Conservation (phyloP, 225 moss, liverwort and hornwort genomes). For the Bryoerythrophyllum caledonicum region DNA sequence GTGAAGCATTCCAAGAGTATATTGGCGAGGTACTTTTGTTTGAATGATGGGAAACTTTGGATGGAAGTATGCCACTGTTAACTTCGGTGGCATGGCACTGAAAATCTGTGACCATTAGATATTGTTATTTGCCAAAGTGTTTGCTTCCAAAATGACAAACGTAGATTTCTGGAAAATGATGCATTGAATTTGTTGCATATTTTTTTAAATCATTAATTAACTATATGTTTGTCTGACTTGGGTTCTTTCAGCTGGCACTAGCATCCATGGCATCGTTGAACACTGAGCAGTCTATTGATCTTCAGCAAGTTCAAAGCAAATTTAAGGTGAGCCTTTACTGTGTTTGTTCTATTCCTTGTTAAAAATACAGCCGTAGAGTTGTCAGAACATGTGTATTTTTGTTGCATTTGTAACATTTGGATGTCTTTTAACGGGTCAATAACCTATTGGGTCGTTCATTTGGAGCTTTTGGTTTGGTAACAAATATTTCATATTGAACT, state of each 20-base stretch:
- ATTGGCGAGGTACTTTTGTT: slow-evolving; percentile 55
- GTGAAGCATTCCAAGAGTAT: slow-evolving; percentile 74
- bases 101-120: too few relatives aligned
- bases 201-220: background rate
- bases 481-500: too few relatives aligned
- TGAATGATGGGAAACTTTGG: background rate
- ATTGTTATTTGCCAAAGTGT: too few relatives aligned
- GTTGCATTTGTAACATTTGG: too few relatives aligned
- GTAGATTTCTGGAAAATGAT: background rate
- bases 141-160: too few relatives aligned
- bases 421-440: too few relatives aligned
- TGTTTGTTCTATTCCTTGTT: background rate
- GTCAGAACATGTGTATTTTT: too few relatives aligned
- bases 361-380: too few relatives aligned
- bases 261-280: slow-evolving; percentile 65
- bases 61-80: background rate
- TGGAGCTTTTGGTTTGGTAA: too few relatives aligned
- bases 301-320: slow-evolving; percentile 37
- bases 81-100: too few relatives aligned
- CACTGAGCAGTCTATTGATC: slow-evolving; percentile 44
- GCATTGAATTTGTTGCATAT: background rate
- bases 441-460: too few relatives aligned
- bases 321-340: slow-evolving; percentile 47
- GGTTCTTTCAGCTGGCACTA: slow-evolving; percentile 56
- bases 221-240: background rate